phyloP scores from a whole-genome alignment of 306 rosid genomes.

The Argentina anserina region DNA sequence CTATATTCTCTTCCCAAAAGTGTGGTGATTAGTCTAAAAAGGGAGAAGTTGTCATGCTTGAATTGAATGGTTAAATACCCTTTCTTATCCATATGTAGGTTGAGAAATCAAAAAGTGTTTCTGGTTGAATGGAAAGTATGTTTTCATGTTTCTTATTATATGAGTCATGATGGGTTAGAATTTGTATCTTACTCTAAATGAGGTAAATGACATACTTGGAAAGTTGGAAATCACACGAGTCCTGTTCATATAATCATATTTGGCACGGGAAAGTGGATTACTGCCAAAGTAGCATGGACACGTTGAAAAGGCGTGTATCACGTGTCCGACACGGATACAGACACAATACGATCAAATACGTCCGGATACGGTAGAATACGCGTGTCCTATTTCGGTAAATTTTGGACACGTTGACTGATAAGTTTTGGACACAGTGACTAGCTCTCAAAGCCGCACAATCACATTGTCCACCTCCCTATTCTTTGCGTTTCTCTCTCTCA shows the following conservation, averaged over 20 bases:
- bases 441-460: no score
- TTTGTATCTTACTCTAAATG: neutral
- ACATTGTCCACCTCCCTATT: no score
- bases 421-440: no score
- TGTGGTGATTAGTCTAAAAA: neutral
- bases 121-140: neutral
- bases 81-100: neutral
- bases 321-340: no score
- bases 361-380: no score
- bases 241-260: conserved; percentile 16
- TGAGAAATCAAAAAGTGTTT: conserved; percentile 1
- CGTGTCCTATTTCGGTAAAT: no score
- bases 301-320: no score
- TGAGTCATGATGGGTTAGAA: neutral
- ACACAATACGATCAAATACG: no score
- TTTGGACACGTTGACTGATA: no score
- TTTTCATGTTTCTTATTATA: neutral
- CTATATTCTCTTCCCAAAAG: neutral
- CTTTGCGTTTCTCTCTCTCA: no score
- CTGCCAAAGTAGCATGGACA: no score
- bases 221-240: conserved; percentile 28
- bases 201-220: neutral
- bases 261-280: neutral
- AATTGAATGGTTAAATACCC: neutral
- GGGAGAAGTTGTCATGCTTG: neutral